Conservation (phyloP, 257 asterid genomes). For the Solanum lignicaule region DNA sequence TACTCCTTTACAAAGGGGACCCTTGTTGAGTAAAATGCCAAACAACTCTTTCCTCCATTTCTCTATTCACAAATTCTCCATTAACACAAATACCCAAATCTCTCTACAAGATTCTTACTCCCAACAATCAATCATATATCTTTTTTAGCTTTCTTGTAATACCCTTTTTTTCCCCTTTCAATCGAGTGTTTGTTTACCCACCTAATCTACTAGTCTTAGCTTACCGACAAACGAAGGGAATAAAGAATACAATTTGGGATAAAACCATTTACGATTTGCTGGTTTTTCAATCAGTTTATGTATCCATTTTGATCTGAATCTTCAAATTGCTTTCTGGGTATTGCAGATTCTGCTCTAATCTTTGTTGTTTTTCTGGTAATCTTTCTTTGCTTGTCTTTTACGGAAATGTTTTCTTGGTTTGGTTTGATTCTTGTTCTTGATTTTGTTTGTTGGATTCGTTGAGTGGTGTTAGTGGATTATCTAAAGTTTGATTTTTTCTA, state of each 20-base stretch:
- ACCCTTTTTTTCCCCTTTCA: neutral
- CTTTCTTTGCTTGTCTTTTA: neutral
- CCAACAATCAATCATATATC: neutral
- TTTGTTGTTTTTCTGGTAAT: neutral
- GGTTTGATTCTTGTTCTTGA: neutral
- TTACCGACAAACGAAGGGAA: neutral
- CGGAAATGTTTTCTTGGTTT: neutral
- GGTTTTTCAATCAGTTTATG: neutral
- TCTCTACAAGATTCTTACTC: neutral
- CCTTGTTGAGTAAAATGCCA: neutral
- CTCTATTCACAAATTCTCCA: neutral
- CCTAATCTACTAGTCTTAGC: neutral
- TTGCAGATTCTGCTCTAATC: neutral
- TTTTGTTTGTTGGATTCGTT: neutral
- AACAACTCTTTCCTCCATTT: neutral
- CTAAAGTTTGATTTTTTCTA: neutral
- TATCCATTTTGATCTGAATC: constrained; percentile 2
- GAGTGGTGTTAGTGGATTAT: neutral
- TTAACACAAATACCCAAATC: neutral
- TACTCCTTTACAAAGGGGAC: neutral
- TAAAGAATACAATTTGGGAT: neutral
- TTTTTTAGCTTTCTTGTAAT: neutral
- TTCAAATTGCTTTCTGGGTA: neutral
- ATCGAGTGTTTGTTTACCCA: neutral
- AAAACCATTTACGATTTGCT: neutral